Evolutionary conservation across 495 filamentous ascomycete genomes (phyloP), one percentile per base, ranked within the genome.

Genomic region (Penicillium verhagenii): DNA sequence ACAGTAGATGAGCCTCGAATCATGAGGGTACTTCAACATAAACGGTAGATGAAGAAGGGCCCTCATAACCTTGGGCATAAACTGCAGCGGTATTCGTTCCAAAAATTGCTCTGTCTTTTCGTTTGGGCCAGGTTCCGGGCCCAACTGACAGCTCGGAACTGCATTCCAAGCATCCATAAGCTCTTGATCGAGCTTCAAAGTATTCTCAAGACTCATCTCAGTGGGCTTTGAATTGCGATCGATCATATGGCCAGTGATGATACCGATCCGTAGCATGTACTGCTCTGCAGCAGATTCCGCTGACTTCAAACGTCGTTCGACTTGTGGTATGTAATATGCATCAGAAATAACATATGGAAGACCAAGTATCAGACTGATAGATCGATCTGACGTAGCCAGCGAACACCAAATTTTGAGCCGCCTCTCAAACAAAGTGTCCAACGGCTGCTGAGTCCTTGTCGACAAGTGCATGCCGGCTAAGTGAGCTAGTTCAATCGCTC

Each of bases 21-120:
- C 74, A 6, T 61, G 62, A 21, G 70, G 59, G 4, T 77, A 74
- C 56, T 78, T 76, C 10, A 84, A 64, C 77, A 84, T 81, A 57
- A 76, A 79, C 0, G 81, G 81, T 7, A 84, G 64, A 55, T 84
- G 81, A 5, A 83, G 69, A 42, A 79, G 57, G 33, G 75, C 67
- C 2, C 74, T 66, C 19, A 72, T 55, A 20, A 77, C 63, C 43
- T 81, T 75, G 45, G 72, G 76, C 53, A 67, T 66, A 40, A 83
- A 79, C 45, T 78, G 78, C 7, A 71, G 26, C 20, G 79, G 64
- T 4, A 80, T 33, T 2, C 67, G 67, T 16, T 70, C 66, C n/a
- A 64, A 55, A 18, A 65, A 61, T 14, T 71, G 64, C 20, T 61
- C 58, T 35, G 47, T 43, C 10, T 29, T 48, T 48, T 58, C 54